Conservation (phyloP, 2,329 filamentous ascomycete genomes). For the Graphilbum fragrans region DNA sequence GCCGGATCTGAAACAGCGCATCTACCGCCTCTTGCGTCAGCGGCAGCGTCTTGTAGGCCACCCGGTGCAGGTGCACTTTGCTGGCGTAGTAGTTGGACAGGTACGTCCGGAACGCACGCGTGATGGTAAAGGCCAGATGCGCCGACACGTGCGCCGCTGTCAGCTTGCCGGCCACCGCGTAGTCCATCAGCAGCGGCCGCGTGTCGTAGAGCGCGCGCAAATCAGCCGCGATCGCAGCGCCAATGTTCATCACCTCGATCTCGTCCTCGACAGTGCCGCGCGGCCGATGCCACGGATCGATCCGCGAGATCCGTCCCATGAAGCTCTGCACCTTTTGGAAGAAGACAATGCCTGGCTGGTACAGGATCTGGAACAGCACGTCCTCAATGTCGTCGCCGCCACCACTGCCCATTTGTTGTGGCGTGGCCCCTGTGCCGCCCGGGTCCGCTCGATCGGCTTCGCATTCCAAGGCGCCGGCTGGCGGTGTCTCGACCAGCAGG, state of each 20-base stretch:
- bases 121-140: slow-evolving; percentile 35
- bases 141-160: slow-evolving; percentile 33
- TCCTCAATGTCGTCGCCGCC: slow-evolving; percentile 28
- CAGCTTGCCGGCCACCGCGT: slow-evolving; percentile 38
- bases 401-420: slow-evolving; percentile 6
- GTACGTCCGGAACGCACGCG: slow-evolving; percentile 41
- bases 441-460: slow-evolving; percentile 9
- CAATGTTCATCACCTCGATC: slow-evolving; percentile 44
- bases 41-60: slow-evolving; percentile 41
- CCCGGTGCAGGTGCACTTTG: slow-evolving; percentile 42
- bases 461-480: slow-evolving; percentile 23
- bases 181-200: slow-evolving; percentile 41
- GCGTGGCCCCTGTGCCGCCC: neutral
- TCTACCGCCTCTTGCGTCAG: slow-evolving; percentile 34
- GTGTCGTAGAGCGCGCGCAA: slow-evolving; percentile 36
- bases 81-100: slow-evolving; percentile 44
- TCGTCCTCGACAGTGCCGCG: slow-evolving; percentile 45
- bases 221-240: slow-evolving; percentile 35
- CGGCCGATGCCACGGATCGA: slow-evolving; percentile 43
- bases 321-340: slow-evolving; percentile 46
- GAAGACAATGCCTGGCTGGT: slow-evolving; percentile 42
- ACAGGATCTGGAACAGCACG: slow-evolving; percentile 39
- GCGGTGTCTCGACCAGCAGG: slow-evolving; percentile 30
- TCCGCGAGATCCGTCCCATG: slow-evolving; percentile 42
- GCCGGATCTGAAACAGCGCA: slow-evolving; percentile 35